Conservation (phyloP, 2,329 filamentous ascomycete species). For the Sclerotinia borealis region DNA sequence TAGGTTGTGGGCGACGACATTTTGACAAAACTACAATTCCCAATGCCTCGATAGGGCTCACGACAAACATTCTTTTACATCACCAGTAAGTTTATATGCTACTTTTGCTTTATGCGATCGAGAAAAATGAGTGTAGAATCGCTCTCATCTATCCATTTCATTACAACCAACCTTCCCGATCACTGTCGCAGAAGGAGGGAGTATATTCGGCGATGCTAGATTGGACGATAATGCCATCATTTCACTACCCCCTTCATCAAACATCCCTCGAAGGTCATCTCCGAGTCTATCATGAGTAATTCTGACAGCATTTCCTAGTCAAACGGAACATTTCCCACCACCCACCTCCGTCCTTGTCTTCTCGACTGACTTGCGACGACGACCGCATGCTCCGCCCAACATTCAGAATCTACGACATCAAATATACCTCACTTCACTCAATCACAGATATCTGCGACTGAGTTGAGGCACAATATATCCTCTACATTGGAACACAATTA, state of each 20-base stretch:
- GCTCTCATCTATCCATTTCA: constrained; percentile 12
- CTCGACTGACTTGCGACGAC: constrained; percentile 27
- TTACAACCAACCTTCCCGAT: constrained; percentile 16
- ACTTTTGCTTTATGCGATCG: constrained; percentile 32
- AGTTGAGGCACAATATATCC: constrained; percentile 11
- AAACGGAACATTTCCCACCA: constrained; percentile 20
- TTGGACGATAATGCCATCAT: constrained; percentile 28
- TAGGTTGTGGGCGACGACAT: constrained; percentile 15
- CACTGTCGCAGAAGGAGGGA: constrained; percentile 19
- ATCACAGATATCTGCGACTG: constrained; percentile 15
- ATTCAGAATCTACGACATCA: constrained; percentile 13
- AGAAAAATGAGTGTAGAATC: constrained; percentile 19
- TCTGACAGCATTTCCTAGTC: constrained; percentile 18
- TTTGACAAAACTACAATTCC: constrained; percentile 26
- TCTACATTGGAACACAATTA: constrained; percentile 20
- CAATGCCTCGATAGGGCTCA: constrained; percentile 33
- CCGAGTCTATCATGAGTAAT: constrained; percentile 17
- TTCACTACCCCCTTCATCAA: constrained; percentile 23
- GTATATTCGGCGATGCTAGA: constrained; percentile 22
- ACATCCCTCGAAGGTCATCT: constrained; percentile 19
- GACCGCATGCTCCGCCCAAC: constrained; percentile 17
- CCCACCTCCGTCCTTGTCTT: constrained; percentile 21
- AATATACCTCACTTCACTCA: not conserved
- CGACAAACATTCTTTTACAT: constrained; percentile 28
- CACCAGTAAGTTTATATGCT: constrained; percentile 29